Evolutionary conservation across 768 basidiomycete species (phyloP).

Genomic region (Phlegmacium glaucopus): DNA sequence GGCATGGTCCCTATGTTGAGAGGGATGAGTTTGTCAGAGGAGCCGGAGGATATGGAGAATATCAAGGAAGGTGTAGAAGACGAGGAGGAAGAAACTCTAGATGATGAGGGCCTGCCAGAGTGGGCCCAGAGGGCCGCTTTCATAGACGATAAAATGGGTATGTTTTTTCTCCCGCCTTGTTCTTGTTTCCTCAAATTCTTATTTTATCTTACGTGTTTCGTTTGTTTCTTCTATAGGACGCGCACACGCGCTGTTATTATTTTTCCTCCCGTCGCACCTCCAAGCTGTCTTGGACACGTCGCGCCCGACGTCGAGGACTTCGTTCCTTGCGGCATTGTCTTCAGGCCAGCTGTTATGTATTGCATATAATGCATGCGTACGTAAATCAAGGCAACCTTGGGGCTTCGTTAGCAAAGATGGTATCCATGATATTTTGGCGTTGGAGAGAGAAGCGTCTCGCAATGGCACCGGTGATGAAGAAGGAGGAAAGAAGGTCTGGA

Average conservation of each 20-base stretch:
- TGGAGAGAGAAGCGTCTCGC: constrained; percentile 49
- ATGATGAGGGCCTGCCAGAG: constrained; percentile 69
- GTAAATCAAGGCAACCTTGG: constrained; percentile 82
- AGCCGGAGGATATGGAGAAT: constrained; percentile 53
- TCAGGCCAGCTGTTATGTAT: constrained; percentile 80
- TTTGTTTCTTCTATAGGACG: constrained; percentile 45
- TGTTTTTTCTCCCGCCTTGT: constrained; percentile 15
- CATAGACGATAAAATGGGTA: constrained; percentile 55
- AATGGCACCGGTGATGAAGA: constrained; percentile 37
- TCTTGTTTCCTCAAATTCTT: neutral
- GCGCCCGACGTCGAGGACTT: constrained; percentile 17
- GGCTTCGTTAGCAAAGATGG: constrained; percentile 77
- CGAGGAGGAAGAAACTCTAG: constrained; percentile 44
- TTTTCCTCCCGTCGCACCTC: constrained; percentile 60
- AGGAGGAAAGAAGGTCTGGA: constrained; percentile 61
- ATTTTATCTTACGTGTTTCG: neutral
- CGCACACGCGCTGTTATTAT: constrained; percentile 54
- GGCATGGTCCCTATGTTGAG: constrained; percentile 55
- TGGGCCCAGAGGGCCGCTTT: constrained; percentile 72
- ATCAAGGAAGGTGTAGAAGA: constrained; percentile 36
- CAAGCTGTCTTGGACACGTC: constrained; percentile 34
- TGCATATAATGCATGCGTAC: constrained; percentile 78
- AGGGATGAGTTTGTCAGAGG: constrained; percentile 45
- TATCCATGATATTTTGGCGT: constrained; percentile 74
- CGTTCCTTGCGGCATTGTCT: constrained; percentile 54